phyloP scores from a whole-genome alignment of 192 early-diverging fungal species.

The Nowakowskiella sp. region DNA sequence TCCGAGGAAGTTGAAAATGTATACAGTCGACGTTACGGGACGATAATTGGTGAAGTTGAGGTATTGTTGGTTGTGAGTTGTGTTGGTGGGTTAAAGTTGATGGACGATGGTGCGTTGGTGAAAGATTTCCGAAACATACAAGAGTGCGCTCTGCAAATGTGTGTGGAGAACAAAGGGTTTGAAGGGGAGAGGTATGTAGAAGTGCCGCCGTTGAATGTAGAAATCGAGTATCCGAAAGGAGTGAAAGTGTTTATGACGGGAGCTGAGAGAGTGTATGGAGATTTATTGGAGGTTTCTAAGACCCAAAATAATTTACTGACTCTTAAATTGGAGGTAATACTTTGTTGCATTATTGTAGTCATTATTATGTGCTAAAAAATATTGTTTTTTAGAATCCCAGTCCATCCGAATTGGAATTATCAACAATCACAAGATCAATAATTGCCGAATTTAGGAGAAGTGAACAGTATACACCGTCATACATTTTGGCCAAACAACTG shows the following conservation, averaged over 20 bases:
- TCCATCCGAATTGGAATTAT: no score
- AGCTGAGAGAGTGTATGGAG: no score
- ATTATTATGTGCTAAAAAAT: no score
- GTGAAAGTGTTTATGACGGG: no score
- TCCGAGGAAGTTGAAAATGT: constrained; percentile 49
- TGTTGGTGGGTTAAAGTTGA: constrained; percentile 40
- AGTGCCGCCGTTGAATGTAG: constrained; percentile 53
- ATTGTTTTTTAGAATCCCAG: no score
- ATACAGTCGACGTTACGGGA: constrained; percentile 65
- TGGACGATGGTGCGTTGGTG: constrained; percentile 60
- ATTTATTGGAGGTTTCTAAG: no score
- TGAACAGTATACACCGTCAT: constrained; percentile 55
- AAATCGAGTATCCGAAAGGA: constrained; percentile 36
- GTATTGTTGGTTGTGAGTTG: constrained; percentile 48
- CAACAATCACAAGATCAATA: no score
- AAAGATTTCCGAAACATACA: constrained; percentile 58
- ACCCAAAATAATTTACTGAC: no score
- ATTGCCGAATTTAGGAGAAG: constrained; percentile 16
- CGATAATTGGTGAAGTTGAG: constrained; percentile 61
- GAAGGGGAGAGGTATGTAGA: constrained; percentile 33
- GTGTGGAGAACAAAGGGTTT: no score
- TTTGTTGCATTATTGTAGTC: no score
- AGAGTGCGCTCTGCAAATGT: no score
- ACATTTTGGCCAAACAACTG: constrained; percentile 57
- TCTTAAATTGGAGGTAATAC: no score